Base-by-base conservation (phyloP, 805 yeast genomes). In the Starmerella potacharoeniae region DNA sequence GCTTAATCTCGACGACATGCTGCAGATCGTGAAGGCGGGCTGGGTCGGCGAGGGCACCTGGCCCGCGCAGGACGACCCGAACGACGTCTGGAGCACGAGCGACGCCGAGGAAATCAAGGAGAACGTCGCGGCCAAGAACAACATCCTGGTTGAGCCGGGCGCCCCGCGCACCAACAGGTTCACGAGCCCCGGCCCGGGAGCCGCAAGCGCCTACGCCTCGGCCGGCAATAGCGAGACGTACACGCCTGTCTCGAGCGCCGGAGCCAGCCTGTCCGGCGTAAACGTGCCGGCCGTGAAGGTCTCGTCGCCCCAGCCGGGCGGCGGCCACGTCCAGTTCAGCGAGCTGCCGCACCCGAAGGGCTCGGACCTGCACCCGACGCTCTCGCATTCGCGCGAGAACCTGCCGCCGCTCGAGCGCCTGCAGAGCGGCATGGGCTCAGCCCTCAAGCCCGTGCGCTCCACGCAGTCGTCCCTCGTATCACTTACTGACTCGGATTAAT, bases 1-100 rank as follows among this genome's bases (percentile, higher is more conserved):
- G 14, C 73, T 91, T 69, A 87, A 86, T 67, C 75, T 91, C 62
- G 74, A 73, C 55, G 95, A 88, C 66, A 80, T 85, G 43, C 66
- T 88, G 51, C 77, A 77, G 60, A 78, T 90, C 29, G 77, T 90
- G 43, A 81, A 86, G 63, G 79, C 84, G 4, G 96, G 96, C 17
- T 90, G 97, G 97, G 75, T 77, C 14, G 82, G 81, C 57, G 80
- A 80, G 28, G 87, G 83, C 51, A 79, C 80, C 60, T 90, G 93
- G 91, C 64, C 68, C 55, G 58, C 65, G 59, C 40, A 62, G 44
- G 58, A 35, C 34, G 63, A 62, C 44, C 47, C 47, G 5, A 57
- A 58, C 28, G 64, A 61, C 42, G 58, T 51, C 17, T 62, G 65
- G 65, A 56, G 60, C 45, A 55, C 58, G 30, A 55, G 56, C 30